Base-by-base conservation (phyloP, 495 filamentous ascomycete species). In the Aspergillus asperescens region DNA sequence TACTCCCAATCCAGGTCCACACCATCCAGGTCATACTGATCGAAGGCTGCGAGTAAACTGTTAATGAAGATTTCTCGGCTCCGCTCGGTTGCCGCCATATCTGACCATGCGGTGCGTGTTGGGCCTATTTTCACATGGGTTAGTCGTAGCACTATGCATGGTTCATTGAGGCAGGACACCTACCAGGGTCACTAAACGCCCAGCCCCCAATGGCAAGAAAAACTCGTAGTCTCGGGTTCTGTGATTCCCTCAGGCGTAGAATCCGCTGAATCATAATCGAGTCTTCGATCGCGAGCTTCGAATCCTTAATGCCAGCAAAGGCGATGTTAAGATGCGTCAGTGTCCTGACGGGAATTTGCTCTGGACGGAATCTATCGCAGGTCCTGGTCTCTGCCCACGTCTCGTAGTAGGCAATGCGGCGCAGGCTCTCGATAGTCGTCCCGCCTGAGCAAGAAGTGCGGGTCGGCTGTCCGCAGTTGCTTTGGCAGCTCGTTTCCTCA, bases 1-100 rank as follows among this genome's bases (percentile, higher is more conserved):
- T 77, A 80, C 25, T 60, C 62, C 68, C 64, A 70, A 37, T 69
- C 65, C 20, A 79, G 48, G 50, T 81, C 78, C 2, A 77, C 64
- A 7, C 79, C 79, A 45, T 81, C 72, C 38, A 80, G 76, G 6
- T 59, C 71, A 42, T 73, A 73, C 5, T 52, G 48, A 0, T 42
- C 3, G 64, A 81, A 64, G 41, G 79, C 79, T 1, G 20, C 24
- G 0, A 72, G 35, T 1, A 80, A 42, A 13, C 59, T 60, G 0
- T 32, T 31, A 24, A 76, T 64, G 48, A 83, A 81, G 8, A 28
- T 59, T 1, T 49, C 8, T 1, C 60, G 60, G 43, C 55, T 63
- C 10, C n/a, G n/a, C 4, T 12, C 22, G 5, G 45, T 48, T 18
- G 48, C 28, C 12, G 57, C 41, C 57, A 62, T 54, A 37, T 46